Percentiles rank a stretch among this genome's conserved stretches.
Evolutionary conservation across 2,329 filamentous ascomycete species (phyloP).

Genomic region (Dothistroma pini): DNA sequence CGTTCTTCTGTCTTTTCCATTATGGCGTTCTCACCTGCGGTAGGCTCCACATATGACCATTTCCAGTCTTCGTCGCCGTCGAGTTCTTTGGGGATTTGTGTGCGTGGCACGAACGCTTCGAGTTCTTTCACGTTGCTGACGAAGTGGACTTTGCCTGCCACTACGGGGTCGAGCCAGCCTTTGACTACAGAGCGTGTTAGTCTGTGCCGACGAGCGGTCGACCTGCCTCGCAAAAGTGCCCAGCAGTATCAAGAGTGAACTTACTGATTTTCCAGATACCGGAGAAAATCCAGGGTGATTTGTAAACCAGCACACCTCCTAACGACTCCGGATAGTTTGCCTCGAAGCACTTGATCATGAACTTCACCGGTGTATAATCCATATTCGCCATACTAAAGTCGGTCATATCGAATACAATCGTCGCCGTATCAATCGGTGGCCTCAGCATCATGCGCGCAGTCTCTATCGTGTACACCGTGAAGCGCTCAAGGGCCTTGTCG

Average conservation of each 20-base stretch:
- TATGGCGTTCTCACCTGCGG: slow-evolving; percentile 67
- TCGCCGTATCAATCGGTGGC: slow-evolving; percentile 84
- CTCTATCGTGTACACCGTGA: slow-evolving; percentile 92
- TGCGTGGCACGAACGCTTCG: slow-evolving; percentile 66
- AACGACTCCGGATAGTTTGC: slow-evolving; percentile 96
- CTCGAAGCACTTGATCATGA: slow-evolving; percentile 99
- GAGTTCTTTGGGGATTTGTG: slow-evolving; percentile 74
- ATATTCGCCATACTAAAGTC: slow-evolving; percentile 93
- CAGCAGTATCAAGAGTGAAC: too few relatives aligned
- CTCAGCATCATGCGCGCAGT: slow-evolving; percentile 79
- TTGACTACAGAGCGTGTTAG: slow-evolving; percentile 46
- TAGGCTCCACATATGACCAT: slow-evolving; percentile 77
- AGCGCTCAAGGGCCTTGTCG: slow-evolving; percentile 77
- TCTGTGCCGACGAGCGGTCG: too few relatives aligned
- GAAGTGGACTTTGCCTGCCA: slow-evolving; percentile 91
- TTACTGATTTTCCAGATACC: slow-evolving; percentile 84
- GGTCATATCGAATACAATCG: slow-evolving; percentile 94
- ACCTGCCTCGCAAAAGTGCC: too few relatives aligned
- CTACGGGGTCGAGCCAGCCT: slow-evolving; percentile 95
- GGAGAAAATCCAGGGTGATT: slow-evolving; percentile 96
- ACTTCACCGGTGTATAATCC: slow-evolving; percentile 97
- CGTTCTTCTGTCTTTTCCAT: slow-evolving; percentile 63
- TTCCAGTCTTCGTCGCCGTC: slow-evolving; percentile 82
- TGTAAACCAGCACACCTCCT: slow-evolving; percentile 87
- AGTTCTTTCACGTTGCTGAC: slow-evolving; percentile 78